Percentiles rank a stretch among this genome's conserved stretches.
phyloP scores from a whole-genome alignment of 139 green algal genomes.

The Desmodesmus armatus region DNA sequence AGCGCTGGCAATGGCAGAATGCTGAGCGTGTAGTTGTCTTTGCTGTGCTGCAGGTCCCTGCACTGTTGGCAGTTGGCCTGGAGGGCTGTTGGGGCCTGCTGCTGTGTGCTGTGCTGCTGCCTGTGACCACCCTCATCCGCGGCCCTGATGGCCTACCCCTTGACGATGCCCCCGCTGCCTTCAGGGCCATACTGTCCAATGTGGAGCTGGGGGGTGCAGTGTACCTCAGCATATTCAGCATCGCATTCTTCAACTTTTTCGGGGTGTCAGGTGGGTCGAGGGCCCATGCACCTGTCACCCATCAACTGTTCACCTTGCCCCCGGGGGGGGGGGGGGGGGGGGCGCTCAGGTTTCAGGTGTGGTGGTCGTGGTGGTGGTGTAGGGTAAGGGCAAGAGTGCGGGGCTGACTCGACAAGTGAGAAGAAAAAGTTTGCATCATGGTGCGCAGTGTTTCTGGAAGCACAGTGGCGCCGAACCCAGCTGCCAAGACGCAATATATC shows the following conservation, averaged over 20 bases:
- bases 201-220: conserved; percentile 36
- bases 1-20: too few species aligned
- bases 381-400: not conserved
- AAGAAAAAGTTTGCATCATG: too few species aligned
- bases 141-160: conserved; percentile 64
- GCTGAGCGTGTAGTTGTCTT: too few species aligned
- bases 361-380: too few species aligned
- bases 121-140: conserved; percentile 62
- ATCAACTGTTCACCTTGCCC: too few species aligned
- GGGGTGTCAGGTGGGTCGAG: conserved; percentile 61
- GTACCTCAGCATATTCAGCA: conserved; percentile 65
- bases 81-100: conserved; percentile 85
- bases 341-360: too few species aligned
- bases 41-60: conserved; percentile 63
- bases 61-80: conserved; percentile 80
- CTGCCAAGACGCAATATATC: too few species aligned
- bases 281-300: too few species aligned
- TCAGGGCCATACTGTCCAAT: conserved; percentile 38
- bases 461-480: too few species aligned
- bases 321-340: too few species aligned
- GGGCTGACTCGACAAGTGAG: too few species aligned
- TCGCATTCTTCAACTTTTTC: conserved; percentile 91
- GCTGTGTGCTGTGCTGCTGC: conserved; percentile 72
- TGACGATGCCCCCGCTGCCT: conserved; percentile 60
- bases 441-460: too few species aligned